Evolutionary conservation across 306 rosid species (phyloP).

Genomic region (Leucaena leucocephala): DNA sequence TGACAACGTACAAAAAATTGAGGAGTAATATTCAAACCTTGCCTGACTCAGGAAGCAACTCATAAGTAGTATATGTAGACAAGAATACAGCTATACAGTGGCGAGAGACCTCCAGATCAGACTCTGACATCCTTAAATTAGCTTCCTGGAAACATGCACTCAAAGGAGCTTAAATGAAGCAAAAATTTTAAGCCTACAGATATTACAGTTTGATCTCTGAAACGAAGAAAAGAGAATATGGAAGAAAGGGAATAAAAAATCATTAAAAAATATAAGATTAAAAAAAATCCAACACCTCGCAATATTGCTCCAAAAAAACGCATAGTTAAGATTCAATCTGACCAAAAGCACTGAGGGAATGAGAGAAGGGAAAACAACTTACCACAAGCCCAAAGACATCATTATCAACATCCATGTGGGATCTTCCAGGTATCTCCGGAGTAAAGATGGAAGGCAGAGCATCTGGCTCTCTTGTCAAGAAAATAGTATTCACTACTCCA

Average conservation of each 20-base stretch:
- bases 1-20: constrained; percentile 12
- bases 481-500: constrained; percentile 73
- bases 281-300: neutral
- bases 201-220: constrained; percentile 13
- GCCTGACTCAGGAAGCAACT: constrained; percentile 92
- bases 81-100: constrained; percentile 67
- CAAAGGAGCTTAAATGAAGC: constrained; percentile 36
- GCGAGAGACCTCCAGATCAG: constrained; percentile 73
- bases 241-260: constrained; percentile 24
- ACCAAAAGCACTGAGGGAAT: constrained; percentile 7
- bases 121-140: constrained; percentile 51
- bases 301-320: neutral
- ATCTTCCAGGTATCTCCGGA: constrained; percentile 59
- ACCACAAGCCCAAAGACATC: constrained; percentile 55
- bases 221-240: neutral
- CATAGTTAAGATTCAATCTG: neutral
- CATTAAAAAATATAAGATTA: constrained; percentile 1
- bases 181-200: constrained; percentile 36
- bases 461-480: constrained; percentile 54
- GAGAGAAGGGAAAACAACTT: constrained; percentile 32
- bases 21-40: constrained; percentile 70
- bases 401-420: constrained; percentile 81
- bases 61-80: constrained; percentile 68
- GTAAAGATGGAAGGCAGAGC: constrained; percentile 43
- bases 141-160: constrained; percentile 58